Evolutionary conservation across 2,329 filamentous ascomycete genomes (phyloP).

Genomic region (Paradendryphiella salina): DNA sequence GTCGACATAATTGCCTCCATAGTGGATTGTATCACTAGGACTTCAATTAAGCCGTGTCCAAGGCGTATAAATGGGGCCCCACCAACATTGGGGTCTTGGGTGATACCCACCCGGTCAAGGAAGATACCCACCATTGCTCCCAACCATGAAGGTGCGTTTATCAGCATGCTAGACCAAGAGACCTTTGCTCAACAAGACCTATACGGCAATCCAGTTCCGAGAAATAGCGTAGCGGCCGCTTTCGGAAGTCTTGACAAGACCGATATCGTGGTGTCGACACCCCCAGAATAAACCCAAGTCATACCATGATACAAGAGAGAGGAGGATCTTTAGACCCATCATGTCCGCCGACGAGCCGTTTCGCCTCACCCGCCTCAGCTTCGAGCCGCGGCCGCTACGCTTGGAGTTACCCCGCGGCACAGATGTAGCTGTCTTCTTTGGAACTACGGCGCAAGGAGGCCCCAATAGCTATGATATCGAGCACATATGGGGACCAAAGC

Average conservation of each 20-base stretch:
- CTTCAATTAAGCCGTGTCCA: background rate
- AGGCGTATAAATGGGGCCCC: slow-evolving; percentile 11
- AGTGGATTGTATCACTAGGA: slow-evolving; percentile 1
- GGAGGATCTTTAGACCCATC: slow-evolving; percentile 67
- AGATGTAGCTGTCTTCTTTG: background rate
- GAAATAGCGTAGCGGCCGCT: slow-evolving; percentile 62
- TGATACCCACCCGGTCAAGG: background rate
- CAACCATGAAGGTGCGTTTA: slow-evolving; percentile 21
- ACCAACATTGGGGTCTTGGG: slow-evolving; percentile 14
- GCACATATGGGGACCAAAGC: slow-evolving; percentile 80
- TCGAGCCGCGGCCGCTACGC: slow-evolving; percentile 70
- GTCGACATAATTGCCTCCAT: background rate
- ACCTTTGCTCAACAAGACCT: slow-evolving; percentile 60
- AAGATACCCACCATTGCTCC: slow-evolving; percentile 9
- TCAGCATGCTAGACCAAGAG: slow-evolving; percentile 27
- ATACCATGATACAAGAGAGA: slow-evolving; percentile 73
- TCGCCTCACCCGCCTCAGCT: slow-evolving; percentile 71
- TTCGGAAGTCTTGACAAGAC: slow-evolving; percentile 72
- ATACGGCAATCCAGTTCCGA: slow-evolving; percentile 62
- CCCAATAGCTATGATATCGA: slow-evolving; percentile 75
- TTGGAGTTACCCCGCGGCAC: slow-evolving; percentile 40
- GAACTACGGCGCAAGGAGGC: slow-evolving; percentile 55
- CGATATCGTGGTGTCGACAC: slow-evolving; percentile 78
- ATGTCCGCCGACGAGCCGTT: slow-evolving; percentile 61
- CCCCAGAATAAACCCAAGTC: slow-evolving; percentile 75